Percentiles rank a stretch among this genome's conserved stretches.
phyloP scores from a whole-genome alignment of 176 grass and related monocot genomes.

The Oryza brachyantha region DNA sequence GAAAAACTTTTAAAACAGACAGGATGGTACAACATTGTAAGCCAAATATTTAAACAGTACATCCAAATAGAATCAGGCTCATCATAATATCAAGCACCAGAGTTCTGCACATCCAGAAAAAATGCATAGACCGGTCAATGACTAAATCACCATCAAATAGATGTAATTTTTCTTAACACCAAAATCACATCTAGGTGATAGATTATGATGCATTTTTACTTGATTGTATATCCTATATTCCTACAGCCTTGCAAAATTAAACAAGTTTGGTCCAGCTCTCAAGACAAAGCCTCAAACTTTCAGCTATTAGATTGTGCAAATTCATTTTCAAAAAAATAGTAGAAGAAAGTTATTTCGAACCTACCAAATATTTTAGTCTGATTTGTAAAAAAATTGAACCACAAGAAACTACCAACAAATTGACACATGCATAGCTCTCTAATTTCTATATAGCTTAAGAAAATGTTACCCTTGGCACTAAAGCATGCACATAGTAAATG shows the following conservation, averaged over 20 bases:
- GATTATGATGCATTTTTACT: not conserved
- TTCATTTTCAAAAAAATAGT: not conserved
- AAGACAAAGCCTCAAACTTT: not conserved
- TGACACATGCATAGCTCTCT: not conserved
- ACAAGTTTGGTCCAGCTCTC: not conserved
- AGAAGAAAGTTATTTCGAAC: not conserved
- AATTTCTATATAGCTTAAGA: not conserved
- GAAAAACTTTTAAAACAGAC: not conserved
- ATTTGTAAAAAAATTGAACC: not conserved
- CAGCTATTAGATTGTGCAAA: not conserved
- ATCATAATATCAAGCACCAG: not conserved
- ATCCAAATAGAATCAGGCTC: not conserved
- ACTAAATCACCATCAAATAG: not conserved
- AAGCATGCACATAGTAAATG: constrained; percentile 4
- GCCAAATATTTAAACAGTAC: not conserved
- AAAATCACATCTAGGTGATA: not conserved
- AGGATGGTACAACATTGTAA: not conserved
- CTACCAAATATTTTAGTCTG: not conserved
- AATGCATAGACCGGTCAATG: not conserved
- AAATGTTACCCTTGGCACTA: not conserved
- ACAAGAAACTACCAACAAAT: not conserved
- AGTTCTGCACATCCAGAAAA: not conserved
- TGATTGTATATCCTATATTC: not conserved
- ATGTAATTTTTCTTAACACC: not conserved
- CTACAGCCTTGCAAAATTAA: not conserved